Evolutionary conservation across 306 rosid genomes (phyloP), one percentile per base, ranked within the genome.

Genomic region (Rubus idaeus): DNA sequence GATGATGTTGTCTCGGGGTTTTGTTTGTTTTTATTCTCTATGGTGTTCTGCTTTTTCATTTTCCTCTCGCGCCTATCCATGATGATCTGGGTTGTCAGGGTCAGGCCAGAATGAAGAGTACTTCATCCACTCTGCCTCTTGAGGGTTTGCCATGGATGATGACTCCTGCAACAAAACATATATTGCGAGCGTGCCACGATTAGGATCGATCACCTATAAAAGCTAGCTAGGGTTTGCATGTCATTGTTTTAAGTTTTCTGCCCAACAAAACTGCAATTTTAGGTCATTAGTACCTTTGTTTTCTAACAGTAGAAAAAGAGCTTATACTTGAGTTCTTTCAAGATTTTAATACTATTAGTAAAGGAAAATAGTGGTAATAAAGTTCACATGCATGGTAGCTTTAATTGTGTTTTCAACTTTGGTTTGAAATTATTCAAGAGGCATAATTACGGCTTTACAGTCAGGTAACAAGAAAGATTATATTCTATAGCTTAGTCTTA

Each of bases 121-220:
- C 79, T 92, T 95, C 94, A 95, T 82, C 99, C 99, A 95, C 63
- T 95, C 99, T 70, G 91, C 84, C 81, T 92, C 99, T 85, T 93
- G 91, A 40, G 81, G 87, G 79, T 87, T 91, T 81, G 87, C 35
- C 60, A 91, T 90, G 47, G 96, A 80, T 84, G 96, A 79, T 83
- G 97, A 70, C 41, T 91, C 98, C 99, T 91, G 87, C 77, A 40
- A 78, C 17, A 47, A 50, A 73, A 87, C 45, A 63, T 64, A 17
- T 76, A 83, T 40, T 7, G 74, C 40, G 70, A 68, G 45, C 67
- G 37, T 68, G 74, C 74, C 74, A 16, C 11, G 40, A 49, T 47
- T 42, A 47, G 50, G 68, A 50, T 37, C 11, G 52, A 37, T 16
- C 4, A 57, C 11, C 57, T 42, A 37, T n/a, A 41, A n/a, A 18